Evolutionary conservation across 2,329 filamentous ascomycete genomes (phyloP), one percentile per base, ranked within the genome.

Genomic region (Trichoderma simmonsii): DNA sequence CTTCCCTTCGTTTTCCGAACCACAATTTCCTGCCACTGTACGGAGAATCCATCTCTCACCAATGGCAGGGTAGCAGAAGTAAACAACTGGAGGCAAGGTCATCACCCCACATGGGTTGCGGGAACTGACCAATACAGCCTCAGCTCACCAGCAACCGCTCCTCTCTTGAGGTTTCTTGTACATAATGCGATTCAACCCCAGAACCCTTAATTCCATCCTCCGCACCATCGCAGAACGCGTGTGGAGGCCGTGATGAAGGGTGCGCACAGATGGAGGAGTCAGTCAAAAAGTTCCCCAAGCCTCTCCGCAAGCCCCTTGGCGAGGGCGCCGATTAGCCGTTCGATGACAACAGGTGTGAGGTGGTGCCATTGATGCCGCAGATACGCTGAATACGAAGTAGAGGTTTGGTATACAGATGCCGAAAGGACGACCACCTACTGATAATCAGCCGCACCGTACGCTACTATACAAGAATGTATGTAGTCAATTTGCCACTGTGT

Each of bases 211-310:
- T 60, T 54, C 68, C 36, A 54, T 48, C 48, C 68, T 62, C 68
- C 68, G 59, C 68, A 70, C 48, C 60, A 62, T 63, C 30, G 54
- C 68, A n/a, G 5, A 57, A 57, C 68, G 59, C 21, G 14, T 70
- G 68, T 70, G 60, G 68, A 70, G 39, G 30, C 68, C 30, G 48
- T 63, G 60, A 70, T 43, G 32, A 70, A 63, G 48, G 32, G 54
- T 70, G 68, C 59, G 68, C 59, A 28, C 59, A 60, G 36, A 56
- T 61, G n/a, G 68, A 63, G 60, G 68, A 63, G 68, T 21, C 54
- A 39, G 26, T n/a, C 28, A 70, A 70, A 70, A 70, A 62, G 68
- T 70, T 54, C 67, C 68, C 68, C 48, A 70, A 70, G 36, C 59
- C 59, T 70, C 68, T 63, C 68, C 60, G 59, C 57, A 63, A 63